A percentile compares a stretch with the other conserved stretches of the same genome.
These are phyloP conservation scores for Botrytis squamosa DNA, from an alignment of 2,329 filamentous ascomycete species.

Conservation along the genomic window DNA sequence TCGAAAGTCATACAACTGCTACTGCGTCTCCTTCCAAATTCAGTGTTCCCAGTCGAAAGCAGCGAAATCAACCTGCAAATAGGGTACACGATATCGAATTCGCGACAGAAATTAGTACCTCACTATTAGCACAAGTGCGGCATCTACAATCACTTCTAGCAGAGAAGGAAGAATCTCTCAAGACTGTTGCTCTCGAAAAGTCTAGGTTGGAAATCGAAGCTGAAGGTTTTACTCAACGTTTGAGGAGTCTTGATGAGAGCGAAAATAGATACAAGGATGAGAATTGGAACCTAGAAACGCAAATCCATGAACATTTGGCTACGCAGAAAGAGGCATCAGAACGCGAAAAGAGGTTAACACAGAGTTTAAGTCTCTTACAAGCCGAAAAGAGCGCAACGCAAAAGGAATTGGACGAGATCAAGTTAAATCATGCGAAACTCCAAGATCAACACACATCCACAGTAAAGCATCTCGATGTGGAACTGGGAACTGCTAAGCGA, in stretches of 20 bases:
- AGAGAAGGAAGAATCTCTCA: constrained; percentile 85
- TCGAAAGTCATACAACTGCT: constrained; percentile 77
- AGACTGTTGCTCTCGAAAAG: constrained; percentile 70
- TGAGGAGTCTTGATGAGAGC: constrained; percentile 84
- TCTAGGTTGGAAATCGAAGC: constrained; percentile 79
- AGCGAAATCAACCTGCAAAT: constrained; percentile 84
- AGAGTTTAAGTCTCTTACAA: constrained; percentile 66
- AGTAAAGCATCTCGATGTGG: constrained; percentile 83
- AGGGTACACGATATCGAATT: constrained; percentile 96
- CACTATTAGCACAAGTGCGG: constrained; percentile 87
- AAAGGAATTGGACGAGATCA: constrained; percentile 88
- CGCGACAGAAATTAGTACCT: constrained; percentile 96
- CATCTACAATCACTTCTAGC: constrained; percentile 81
- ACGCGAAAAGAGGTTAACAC: constrained; percentile 77
- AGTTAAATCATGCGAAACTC: constrained; percentile 73
- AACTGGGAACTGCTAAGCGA: constrained; percentile 79
- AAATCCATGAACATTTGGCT: constrained; percentile 78
- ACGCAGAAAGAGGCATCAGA: constrained; percentile 74
- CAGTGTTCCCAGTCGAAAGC: constrained; percentile 79
- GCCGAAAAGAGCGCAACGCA: constrained; percentile 76
- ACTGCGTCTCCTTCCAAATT: constrained; percentile 87
- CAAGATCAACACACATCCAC: constrained; percentile 74
- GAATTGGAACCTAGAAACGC: constrained; percentile 95
- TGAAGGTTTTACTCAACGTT: constrained; percentile 73
- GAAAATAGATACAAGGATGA: constrained; percentile 97